A percentile compares a stretch with the other conserved stretches of the same genome.
Evolutionary conservation across 176 grass and related monocot genomes (phyloP).

Genomic region (Musa schizocarpa): DNA sequence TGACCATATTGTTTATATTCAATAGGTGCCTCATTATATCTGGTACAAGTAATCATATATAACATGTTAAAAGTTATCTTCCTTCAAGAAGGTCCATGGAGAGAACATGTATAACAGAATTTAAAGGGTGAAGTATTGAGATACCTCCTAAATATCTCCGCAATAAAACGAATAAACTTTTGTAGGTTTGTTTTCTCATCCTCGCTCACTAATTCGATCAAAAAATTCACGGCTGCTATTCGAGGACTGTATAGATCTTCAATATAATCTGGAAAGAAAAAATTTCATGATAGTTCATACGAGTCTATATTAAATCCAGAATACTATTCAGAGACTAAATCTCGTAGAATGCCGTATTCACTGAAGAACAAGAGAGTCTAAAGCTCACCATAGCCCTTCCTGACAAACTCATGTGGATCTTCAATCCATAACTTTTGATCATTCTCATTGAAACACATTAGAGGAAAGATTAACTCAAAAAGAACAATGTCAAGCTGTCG

Average conservation of each 20-base stretch:
- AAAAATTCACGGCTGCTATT: constrained; percentile 86
- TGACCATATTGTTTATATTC: constrained; percentile 65
- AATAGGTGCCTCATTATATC: constrained; percentile 55
- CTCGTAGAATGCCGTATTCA: not conserved
- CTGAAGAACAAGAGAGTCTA: constrained; percentile 16
- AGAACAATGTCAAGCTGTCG: constrained; percentile 71
- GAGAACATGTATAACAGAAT: not conserved
- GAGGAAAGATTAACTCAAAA: constrained; percentile 91
- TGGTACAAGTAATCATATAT: constrained; percentile 14
- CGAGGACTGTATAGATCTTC: constrained; percentile 90
- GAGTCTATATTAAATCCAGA: not conserved
- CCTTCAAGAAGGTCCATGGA: not conserved
- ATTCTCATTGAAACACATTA: constrained; percentile 95
- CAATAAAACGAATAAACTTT: constrained; percentile 84
- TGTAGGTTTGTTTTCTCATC: constrained; percentile 71
- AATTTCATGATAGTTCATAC: not conserved
- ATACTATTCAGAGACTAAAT: not conserved
- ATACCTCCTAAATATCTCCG: constrained; percentile 69
- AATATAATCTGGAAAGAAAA: constrained; percentile 55
- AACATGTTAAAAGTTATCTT: constrained; percentile 11
- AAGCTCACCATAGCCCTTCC: constrained; percentile 83
- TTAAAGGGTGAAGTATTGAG: not conserved
- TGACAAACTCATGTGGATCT: constrained; percentile 97
- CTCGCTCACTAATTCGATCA: constrained; percentile 85
- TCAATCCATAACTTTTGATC: constrained; percentile 88